Evolutionary conservation across 441 rosid species (phyloP).

Genomic region (Lepidium campestre): DNA sequence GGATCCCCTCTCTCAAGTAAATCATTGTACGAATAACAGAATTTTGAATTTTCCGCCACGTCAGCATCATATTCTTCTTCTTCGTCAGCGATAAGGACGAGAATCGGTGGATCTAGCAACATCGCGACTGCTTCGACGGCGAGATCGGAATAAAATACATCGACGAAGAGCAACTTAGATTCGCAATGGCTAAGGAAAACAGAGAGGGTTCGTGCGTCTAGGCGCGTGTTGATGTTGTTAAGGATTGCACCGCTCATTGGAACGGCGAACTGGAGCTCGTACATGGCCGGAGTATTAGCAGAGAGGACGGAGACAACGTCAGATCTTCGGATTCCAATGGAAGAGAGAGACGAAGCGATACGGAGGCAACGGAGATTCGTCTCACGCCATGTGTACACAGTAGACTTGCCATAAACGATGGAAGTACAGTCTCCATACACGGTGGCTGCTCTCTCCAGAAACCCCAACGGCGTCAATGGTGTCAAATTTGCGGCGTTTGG

Average conservation of each 20-base stretch:
- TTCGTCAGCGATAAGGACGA: slow-evolving; percentile 29
- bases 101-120: slow-evolving; percentile 26
- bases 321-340: slow-evolving; percentile 34
- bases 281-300: slow-evolving; percentile 56
- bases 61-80: not conserved
- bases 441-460: slow-evolving; percentile 56
- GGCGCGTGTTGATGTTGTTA: slow-evolving; percentile 45
- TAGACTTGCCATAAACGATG: slow-evolving; percentile 35
- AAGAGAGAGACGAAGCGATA: slow-evolving; percentile 47
- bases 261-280: slow-evolving; percentile 70
- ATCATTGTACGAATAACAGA: slow-evolving; percentile 27
- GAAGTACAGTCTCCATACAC: slow-evolving; percentile 58
- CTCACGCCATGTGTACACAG: slow-evolving; percentile 50
- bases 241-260: slow-evolving; percentile 60
- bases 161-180: slow-evolving; percentile 35
- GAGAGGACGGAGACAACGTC: slow-evolving; percentile 56
- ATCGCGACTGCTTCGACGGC: slow-evolving; percentile 33
- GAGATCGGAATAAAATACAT: slow-evolving; percentile 22
- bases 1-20: slow-evolving; percentile 35
- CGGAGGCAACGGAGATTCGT: slow-evolving; percentile 58
- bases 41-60: not conserved
- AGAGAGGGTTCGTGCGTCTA: slow-evolving; percentile 36
- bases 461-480: slow-evolving; percentile 49
- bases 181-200: slow-evolving; percentile 32
- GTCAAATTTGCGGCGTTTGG: slow-evolving; percentile 37